phyloP scores from a whole-genome alignment of 306 rosid genomes.

The Abrus pulchellus region DNA sequence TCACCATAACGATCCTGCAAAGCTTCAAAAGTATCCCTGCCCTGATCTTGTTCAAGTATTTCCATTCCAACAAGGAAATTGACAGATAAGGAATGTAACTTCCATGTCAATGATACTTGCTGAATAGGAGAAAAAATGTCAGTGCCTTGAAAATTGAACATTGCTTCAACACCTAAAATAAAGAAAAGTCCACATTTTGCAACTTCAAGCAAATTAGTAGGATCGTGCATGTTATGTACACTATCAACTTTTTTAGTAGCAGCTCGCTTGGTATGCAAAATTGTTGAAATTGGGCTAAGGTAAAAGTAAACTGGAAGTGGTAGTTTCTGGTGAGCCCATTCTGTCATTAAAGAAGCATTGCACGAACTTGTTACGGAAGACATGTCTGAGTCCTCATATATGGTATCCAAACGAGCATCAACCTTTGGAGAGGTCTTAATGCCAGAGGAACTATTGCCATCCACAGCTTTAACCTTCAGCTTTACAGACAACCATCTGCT shows the following conservation, averaged over 20 bases:
- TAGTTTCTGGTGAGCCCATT: constrained; percentile 92
- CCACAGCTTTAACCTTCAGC: constrained; percentile 61
- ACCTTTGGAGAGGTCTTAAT: constrained; percentile 56
- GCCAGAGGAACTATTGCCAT: constrained; percentile 47
- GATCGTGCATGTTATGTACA: constrained; percentile 50
- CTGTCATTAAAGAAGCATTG: constrained; percentile 59
- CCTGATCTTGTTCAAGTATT: constrained; percentile 74
- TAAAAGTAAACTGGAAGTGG: constrained; percentile 88
- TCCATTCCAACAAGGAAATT: constrained; percentile 87
- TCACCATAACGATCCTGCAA: constrained; percentile 90
- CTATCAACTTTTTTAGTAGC: constrained; percentile 58
- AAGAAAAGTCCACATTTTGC: constrained; percentile 86
- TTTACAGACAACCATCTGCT: constrained; percentile 82
- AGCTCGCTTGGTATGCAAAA: constrained; percentile 61
- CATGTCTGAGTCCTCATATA: constrained; percentile 77
- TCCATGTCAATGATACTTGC: constrained; percentile 84
- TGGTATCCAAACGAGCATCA: constrained; percentile 65
- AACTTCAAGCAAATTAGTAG: constrained; percentile 65
- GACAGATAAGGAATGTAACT: constrained; percentile 87
- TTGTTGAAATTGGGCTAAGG: constrained; percentile 87
- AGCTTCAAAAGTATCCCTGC: constrained; percentile 76
- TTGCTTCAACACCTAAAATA: constrained; percentile 83
- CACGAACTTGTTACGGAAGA: constrained; percentile 49
- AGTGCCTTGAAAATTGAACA: constrained; percentile 67
- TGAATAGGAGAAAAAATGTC: constrained; percentile 73